Base-by-base conservation (phyloP, 352 stramenopile genomes). In the Phytophthora ramorum region DNA sequence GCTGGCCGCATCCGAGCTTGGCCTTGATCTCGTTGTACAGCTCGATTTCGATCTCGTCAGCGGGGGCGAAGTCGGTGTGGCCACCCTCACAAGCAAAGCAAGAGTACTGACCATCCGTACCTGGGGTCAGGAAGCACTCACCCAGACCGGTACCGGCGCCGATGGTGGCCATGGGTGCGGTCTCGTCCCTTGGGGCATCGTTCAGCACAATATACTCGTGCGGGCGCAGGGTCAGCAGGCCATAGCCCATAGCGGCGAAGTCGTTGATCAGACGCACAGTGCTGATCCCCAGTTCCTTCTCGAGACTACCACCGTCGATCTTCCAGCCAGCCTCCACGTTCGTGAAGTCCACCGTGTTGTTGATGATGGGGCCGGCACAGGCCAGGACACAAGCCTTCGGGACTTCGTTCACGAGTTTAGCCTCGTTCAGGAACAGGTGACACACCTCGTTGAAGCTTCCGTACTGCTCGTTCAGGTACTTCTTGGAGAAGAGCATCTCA, bases 231-330 rank as follows among this genome's bases (percentile, higher is more conserved):
- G 96, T 98, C 9, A 99, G 79, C 37, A 98, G 83, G 13, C 97
- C 97, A 78, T 98, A 99, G 54, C 96, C 96, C 71, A 98, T 96
- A 37, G 93, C 96, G 1, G 97, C 76, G 47, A 91, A 69, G 32
- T 88, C 78, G 48, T 64, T 53, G 24, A 49, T 57, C 57, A 74
- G 66, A 10, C 59, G 76, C 54, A 66, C 59, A 14, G 22, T 63
- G 70, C 16, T 58, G n/a, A 79, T 83, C 55, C 76, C 86, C 46
- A 91, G 73, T 78, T 89, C 78, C 9, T 66, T 71, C 60, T 91
- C 70, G n/a, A 97, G 66, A 28, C 70, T 59, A 10, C 76, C 69
- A 16, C 90, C 90, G 63, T 95, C 86, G 62, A 94, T 81, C 34
- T 82, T 69, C 35, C 35, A 41, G 14, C 35, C 35, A 6, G 6